Percentiles rank a stretch among this genome's conserved stretches.
These are phyloP conservation scores for Penicillium pulvis DNA, from an alignment of 495 filamentous ascomycete species.

Conservation along the genomic window DNA sequence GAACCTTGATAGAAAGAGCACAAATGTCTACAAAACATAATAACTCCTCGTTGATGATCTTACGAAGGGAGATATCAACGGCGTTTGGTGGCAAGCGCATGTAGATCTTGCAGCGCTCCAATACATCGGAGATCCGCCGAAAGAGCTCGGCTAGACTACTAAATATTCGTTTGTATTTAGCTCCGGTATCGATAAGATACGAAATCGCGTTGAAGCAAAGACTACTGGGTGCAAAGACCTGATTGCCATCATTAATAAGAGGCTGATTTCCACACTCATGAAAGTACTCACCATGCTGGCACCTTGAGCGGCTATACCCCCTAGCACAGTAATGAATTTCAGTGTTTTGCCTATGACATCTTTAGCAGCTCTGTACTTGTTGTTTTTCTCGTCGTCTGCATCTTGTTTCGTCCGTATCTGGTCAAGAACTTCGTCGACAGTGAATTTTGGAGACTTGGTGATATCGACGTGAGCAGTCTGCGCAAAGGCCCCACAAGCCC, in stretches of 20 bases:
- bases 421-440: constrained; percentile 23
- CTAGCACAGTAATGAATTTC: constrained; percentile 19
- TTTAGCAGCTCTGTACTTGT: constrained; percentile 21
- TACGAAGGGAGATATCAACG: constrained; percentile 25
- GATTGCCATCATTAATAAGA: not conserved
- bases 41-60: constrained; percentile 32
- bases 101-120: constrained; percentile 33
- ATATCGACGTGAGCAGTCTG: constrained; percentile 24
- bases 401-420: constrained; percentile 24
- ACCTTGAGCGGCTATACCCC: constrained; percentile 25
- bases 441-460: constrained; percentile 15
- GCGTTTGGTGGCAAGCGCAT: constrained; percentile 25
- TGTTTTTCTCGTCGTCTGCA: constrained; percentile 20
- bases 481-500: constrained; percentile 20
- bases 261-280: not conserved
- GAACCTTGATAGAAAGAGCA: constrained; percentile 27
- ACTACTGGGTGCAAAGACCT: constrained; percentile 26
- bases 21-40: constrained; percentile 32
- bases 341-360: constrained; percentile 24
- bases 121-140: constrained; percentile 25
- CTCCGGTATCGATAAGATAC: constrained; percentile 27
- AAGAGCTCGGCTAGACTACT: constrained; percentile 30
- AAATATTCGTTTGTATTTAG: constrained; percentile 33
- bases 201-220: constrained; percentile 33
- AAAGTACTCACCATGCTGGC: constrained; percentile 22